Evolutionary conservation across 768 basidiomycete species (phyloP).

Genomic region (Rhodosporidiobolus sp.): DNA sequence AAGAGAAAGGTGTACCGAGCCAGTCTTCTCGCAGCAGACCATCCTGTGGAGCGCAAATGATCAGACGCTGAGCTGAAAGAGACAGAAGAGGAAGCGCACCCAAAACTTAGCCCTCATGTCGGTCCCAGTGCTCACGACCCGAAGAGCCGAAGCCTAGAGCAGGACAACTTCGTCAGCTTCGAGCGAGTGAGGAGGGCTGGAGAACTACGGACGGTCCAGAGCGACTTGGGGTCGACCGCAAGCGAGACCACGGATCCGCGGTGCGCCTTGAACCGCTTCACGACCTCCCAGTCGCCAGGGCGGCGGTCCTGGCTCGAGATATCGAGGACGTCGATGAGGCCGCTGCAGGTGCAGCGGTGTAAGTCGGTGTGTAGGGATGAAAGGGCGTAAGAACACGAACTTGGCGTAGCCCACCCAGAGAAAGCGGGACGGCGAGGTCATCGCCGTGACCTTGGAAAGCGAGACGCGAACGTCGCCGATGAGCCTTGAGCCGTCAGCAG

Average conservation of each 20-base stretch:
- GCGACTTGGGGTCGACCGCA: conserved; percentile 68
- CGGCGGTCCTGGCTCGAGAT: conserved; percentile 55
- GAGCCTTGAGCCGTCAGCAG: background rate
- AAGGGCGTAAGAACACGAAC: background rate
- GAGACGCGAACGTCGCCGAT: conserved; percentile 9
- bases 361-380: background rate
- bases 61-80: no score
- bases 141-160: conserved; percentile 51
- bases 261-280: conserved; percentile 84
- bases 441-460: background rate
- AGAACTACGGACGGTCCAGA: conserved; percentile 55
- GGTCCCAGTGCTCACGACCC: conserved; percentile 68
- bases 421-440: conserved; percentile 24
- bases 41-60: conserved; percentile 2
- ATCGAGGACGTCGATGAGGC: conserved; percentile 77
- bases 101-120: conserved; percentile 73
- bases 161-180: conserved; percentile 36
- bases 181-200: background rate
- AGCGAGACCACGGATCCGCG: conserved; percentile 59
- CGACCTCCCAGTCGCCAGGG: conserved; percentile 62
- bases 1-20: conserved; percentile 1
- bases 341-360: conserved; percentile 52
- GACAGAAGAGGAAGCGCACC: conserved; percentile 56
- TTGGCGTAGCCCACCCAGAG: conserved; percentile 22
- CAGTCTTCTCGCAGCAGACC: conserved; percentile 26